phyloP scores from a whole-genome alignment of 768 basidiomycete genomes.

The Pholiota conissans region DNA sequence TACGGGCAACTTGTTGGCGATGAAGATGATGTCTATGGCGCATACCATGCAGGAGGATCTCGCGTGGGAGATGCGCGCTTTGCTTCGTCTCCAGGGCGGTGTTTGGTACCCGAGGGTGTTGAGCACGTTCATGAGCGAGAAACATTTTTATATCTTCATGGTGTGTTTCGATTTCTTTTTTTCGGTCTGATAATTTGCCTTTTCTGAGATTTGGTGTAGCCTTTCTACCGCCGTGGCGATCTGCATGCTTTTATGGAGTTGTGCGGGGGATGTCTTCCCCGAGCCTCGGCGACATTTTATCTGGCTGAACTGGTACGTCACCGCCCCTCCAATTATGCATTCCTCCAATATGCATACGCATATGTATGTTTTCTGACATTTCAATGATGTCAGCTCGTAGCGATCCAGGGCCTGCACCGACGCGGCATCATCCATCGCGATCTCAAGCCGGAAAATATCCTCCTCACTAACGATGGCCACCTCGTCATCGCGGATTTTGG shows the following conservation, averaged over 20 bases:
- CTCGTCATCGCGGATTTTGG: constrained; percentile 30
- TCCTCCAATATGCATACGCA: background rate
- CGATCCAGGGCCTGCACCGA: constrained; percentile 18
- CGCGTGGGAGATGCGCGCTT: constrained; percentile 16
- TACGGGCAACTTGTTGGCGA: constrained; percentile 19
- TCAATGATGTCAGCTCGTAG: constrained; percentile 13
- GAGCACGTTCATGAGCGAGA: constrained; percentile 14
- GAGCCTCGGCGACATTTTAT: constrained; percentile 17
- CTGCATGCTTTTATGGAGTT: constrained; percentile 14
- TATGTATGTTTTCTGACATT: background rate
- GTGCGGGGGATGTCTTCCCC: constrained; percentile 18
- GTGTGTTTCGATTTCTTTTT: constrained; percentile 5
- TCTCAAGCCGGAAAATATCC: constrained; percentile 94
- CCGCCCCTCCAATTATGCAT: background rate
- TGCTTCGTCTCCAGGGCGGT: constrained; percentile 12
- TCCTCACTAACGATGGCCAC: constrained; percentile 45
- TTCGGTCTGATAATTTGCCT: background rate
- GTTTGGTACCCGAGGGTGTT: constrained; percentile 17
- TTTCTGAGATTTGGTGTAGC: constrained; percentile 6
- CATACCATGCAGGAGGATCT: constrained; percentile 7
- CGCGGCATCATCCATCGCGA: constrained; percentile 85
- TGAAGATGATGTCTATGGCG: constrained; percentile 11
- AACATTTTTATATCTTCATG: constrained; percentile 20
- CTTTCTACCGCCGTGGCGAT: constrained; percentile 18
- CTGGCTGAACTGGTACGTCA: constrained; percentile 18